Evolutionary conservation across 192 early-diverging fungal genomes (phyloP), one percentile per base, ranked within the genome.

Genomic region (Entophlyctis helioformis): DNA sequence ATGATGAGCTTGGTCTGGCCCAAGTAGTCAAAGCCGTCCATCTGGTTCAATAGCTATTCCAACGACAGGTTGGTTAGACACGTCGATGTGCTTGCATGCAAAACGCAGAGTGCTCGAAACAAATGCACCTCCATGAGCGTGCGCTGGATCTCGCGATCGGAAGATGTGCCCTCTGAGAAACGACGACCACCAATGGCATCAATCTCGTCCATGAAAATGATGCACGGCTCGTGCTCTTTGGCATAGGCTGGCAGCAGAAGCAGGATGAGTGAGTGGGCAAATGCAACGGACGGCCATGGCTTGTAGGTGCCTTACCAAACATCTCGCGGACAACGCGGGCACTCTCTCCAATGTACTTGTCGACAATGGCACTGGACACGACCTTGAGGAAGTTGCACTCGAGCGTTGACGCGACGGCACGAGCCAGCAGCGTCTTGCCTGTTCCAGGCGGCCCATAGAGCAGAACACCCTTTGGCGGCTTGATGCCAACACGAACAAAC

Each of bases 141-240:
- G 37, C 96, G 81, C 66, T 97, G 96, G 57, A 99, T 97, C 74
- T 99, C 96, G 53, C 93, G 84, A 80, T 99, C 96, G n/a, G 93
- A 89, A 44, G 88, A 92, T 15, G 94, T 99, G 59, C 94, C 92
- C 58, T 99, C 96, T 15, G 88, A 92, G 69, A 99, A 99, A 40
- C 96, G 82, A 35, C 94, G 76, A 9, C 93, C 93, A 65, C 93
- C 96, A 70, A 99, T 99, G 24, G 96, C 93, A 71, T 99, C 96
- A 60, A 99, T 95, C 60, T 99, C 96, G 66, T 99, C 96, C 93
- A 99, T 99, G 55, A 99, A 99, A 32, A 99, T 99, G 49, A 99
- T 96, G 68, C 96, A 99, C 10, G 96, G 96, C 54, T 99, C 91
- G 62, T 99, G 96, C 59, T 96, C 93, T 50, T 84, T 87, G 28